These are phyloP conservation scores for Botrytis deweyae DNA, from an alignment of 2,329 filamentous ascomycete species.

Conservation along the genomic window DNA sequence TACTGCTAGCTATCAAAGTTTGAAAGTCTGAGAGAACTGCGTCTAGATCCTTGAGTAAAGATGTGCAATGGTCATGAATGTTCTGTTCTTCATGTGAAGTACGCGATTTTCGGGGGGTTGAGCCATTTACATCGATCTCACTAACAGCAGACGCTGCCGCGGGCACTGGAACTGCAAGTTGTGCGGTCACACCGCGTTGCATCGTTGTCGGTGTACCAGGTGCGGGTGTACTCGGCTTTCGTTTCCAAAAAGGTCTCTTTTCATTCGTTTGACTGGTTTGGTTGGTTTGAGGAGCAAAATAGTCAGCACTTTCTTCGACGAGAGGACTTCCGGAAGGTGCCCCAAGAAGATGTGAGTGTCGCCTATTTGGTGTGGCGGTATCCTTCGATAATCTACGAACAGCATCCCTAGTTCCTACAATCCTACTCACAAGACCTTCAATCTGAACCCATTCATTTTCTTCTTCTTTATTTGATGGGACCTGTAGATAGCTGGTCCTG, in stretches of 20 bases:
- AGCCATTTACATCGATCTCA: conserved; percentile 31
- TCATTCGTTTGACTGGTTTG: conserved; percentile 43
- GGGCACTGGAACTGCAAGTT: conserved; percentile 35
- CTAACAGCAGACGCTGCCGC: conserved; percentile 29
- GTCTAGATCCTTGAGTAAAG: conserved; percentile 82
- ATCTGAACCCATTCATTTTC: conserved; percentile 85
- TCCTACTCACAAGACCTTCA: conserved; percentile 78
- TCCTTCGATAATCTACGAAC: conserved; percentile 83
- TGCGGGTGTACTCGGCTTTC: conserved; percentile 61
- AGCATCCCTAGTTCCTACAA: conserved; percentile 85
- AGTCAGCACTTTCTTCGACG: conserved; percentile 50
- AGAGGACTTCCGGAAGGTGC: conserved; percentile 36
- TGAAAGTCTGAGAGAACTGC: conserved; percentile 81
- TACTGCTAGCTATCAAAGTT: conserved; percentile 72
- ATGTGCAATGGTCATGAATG: conserved; percentile 79
- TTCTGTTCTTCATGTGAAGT: conserved; percentile 56
- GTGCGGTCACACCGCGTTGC: conserved; percentile 33
- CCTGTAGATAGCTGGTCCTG: conserved; percentile 35
- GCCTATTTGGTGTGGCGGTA: conserved; percentile 55
- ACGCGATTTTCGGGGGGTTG: conserved; percentile 26
- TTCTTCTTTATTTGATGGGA: conserved; percentile 50
- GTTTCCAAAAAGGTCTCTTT: conserved; percentile 85
- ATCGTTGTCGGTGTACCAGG: conserved; percentile 30
- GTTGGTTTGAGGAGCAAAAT: conserved; percentile 51
- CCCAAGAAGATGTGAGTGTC: conserved; percentile 39